Conservation (phyloP, 1,284 basidiomycete species). For the Prillingera fragicola region DNA sequence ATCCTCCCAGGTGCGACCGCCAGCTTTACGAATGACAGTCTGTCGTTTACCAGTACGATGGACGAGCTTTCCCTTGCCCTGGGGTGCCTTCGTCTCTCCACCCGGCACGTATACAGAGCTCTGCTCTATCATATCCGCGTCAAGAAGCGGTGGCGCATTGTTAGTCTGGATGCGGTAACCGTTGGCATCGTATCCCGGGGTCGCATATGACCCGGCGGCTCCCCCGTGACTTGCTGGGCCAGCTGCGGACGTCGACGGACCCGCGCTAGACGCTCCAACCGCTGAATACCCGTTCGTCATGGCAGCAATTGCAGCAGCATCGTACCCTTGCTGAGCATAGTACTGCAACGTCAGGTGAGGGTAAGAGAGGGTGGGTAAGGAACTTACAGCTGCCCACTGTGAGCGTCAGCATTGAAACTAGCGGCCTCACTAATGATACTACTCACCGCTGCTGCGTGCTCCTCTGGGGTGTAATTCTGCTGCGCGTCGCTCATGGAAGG, state of each 20-base stretch:
- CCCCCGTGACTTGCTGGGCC: slow-evolving; percentile 7
- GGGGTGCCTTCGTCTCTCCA: slow-evolving; percentile 7
- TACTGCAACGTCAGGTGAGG: slow-evolving; percentile 29
- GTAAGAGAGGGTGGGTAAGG: not conserved
- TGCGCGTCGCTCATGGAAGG: slow-evolving; percentile 1
- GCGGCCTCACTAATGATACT: not conserved
- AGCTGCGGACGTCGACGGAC: not conserved
- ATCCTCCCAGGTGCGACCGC: slow-evolving; percentile 96
- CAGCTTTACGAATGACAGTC: slow-evolving; percentile 91
- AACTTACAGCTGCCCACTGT: slow-evolving; percentile 41
- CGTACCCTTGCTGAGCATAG: slow-evolving; percentile 48
- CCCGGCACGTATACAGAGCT: slow-evolving; percentile 27
- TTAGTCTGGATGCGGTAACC: slow-evolving; percentile 14
- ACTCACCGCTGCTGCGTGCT: slow-evolving; percentile 40
- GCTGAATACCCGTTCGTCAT: slow-evolving; percentile 17
- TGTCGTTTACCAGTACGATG: slow-evolving; percentile 64
- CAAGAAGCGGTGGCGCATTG: slow-evolving; percentile 14
- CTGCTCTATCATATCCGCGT: slow-evolving; percentile 32
- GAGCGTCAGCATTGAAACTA: not conserved
- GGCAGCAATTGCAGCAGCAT: slow-evolving; percentile 27
- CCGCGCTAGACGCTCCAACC: not conserved
- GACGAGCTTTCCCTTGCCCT: slow-evolving; percentile 15
- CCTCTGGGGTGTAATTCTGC: slow-evolving; percentile 23
- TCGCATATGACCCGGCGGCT: slow-evolving; percentile 1
- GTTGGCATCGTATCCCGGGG: slow-evolving; percentile 15